These are phyloP conservation scores for Claviceps quebecensis DNA, from an alignment of 2,329 filamentous ascomycete species.

Conservation along the genomic window DNA sequence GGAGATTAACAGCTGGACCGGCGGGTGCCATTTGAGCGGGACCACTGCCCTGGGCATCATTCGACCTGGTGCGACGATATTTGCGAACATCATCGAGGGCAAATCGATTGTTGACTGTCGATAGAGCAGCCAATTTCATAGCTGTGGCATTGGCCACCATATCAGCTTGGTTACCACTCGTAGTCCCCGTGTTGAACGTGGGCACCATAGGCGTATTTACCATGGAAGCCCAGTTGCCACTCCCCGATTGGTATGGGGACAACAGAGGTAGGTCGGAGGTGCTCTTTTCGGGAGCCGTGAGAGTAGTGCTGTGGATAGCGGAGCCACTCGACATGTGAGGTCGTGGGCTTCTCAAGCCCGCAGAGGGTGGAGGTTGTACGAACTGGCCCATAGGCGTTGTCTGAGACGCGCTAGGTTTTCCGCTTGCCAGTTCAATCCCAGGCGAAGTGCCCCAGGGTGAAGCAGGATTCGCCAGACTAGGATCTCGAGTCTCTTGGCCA, in stretches of 20 bases:
- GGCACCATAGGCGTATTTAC: conserved; percentile 92
- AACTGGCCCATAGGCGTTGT: conserved; percentile 81
- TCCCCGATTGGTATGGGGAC: conserved; percentile 66
- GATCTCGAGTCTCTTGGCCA: conserved; percentile 23
- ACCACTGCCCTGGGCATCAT: conserved; percentile 54
- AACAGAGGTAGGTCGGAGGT: conserved; percentile 64
- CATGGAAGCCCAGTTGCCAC: conserved; percentile 97
- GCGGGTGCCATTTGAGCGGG: conserved; percentile 55
- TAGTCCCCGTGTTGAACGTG: conserved; percentile 52
- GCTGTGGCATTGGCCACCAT: conserved; percentile 98
- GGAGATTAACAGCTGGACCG: conserved; percentile 46
- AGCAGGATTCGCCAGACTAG: conserved; percentile 18
- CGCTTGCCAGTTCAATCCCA: conserved; percentile 35
- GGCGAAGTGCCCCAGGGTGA: conserved; percentile 62
- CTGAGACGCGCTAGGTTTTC: conserved; percentile 69
- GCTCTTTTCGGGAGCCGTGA: conserved; percentile 55
- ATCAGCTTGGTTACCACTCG: conserved; percentile 61
- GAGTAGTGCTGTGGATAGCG: conserved; percentile 71
- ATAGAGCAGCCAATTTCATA: conserved; percentile 95
- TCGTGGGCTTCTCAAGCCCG: conserved; percentile 65
- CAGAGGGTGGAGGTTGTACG: conserved; percentile 63
- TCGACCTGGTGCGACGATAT: conserved; percentile 81
- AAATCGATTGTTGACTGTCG: conserved; percentile 96
- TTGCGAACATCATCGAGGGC: conserved; percentile 94
- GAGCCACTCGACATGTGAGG: conserved; percentile 51